Evolutionary conservation across 169 alveolate species (phyloP), one percentile per base, ranked within the genome.

Genomic region (Pseudocohnilembus persalinus): DNA sequence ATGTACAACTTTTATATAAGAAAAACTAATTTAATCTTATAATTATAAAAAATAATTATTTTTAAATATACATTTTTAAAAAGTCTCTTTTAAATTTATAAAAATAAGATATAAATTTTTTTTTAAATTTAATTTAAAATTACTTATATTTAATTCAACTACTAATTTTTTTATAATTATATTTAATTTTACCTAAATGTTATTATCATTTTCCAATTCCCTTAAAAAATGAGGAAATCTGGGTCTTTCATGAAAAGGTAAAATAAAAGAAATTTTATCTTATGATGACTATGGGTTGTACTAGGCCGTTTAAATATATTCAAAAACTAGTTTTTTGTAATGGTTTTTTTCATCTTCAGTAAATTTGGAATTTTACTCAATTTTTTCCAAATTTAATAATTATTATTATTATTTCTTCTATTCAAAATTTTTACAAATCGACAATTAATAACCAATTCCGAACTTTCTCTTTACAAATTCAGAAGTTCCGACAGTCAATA

Each of bases 381-480:
- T 35, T 79, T 49, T 49, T 79, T 33, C 76, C 6, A 73, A 49
- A 27, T 34, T 6, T 63, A 49, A 77, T 4, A 28, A 77, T 77
- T 77, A 27, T 0, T 33, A 63, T 77, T 77, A 25, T 73, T 6
- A 29, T 15, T 73, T 15, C 1, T 6, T 15, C 31, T 73, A 25
- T 4, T 73, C 77, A 32, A 77, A 1, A 25, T 29, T 49, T 49
- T 49, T 20, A 4, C 4, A 49, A 49, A 74, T 30, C 63, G 80
- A 27, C 28, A 85, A 49, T 29, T 93, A 89, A 86, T 91, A 95
- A 1, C 97, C 97, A 29, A 92, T 92, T 30, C 95, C 95, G 91
- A 89, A 93, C 34, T 92, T 88, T n/a, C 75, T 80, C 81, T 94
- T 92, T 49, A 92, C 82, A 86, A 80, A 90, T 26, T 89, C 88